Evolutionary conservation across 2,329 filamentous ascomycete species (phyloP).

Genomic region (Falciphora oryzae): DNA sequence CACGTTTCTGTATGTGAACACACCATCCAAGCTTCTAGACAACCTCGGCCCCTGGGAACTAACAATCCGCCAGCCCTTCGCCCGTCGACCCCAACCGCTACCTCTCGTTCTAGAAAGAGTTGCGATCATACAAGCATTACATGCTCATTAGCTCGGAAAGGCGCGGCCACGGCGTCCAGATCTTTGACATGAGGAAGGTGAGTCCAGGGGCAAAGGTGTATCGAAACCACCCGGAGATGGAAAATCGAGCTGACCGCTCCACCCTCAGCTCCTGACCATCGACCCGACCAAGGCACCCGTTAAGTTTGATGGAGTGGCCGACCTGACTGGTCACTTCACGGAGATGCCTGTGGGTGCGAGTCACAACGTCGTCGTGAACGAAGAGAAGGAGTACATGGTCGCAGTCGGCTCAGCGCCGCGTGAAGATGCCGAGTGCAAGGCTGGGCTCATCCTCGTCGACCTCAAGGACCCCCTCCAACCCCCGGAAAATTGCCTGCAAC

Average conservation of each 20-base stretch:
- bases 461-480: constrained; percentile 46
- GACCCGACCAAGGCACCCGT: no score
- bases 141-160: constrained; percentile 35
- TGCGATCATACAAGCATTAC: constrained; percentile 22
- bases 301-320: no score
- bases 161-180: constrained; percentile 49
- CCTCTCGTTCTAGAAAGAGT: constrained; percentile 35
- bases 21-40: no score
- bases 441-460: constrained; percentile 49
- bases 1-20: background rate
- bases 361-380: constrained; percentile 3
- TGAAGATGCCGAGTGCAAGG: background rate
- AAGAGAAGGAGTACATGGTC: constrained; percentile 32
- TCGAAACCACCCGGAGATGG: no score
- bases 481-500: constrained; percentile 47
- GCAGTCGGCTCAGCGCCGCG: constrained; percentile 35
- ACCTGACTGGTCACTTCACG: constrained; percentile 26
- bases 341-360: background rate
- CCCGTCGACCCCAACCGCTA: constrained; percentile 13
- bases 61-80: no score
- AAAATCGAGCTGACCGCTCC: no score
- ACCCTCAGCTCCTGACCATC: constrained; percentile 29
- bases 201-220: constrained; percentile 15
- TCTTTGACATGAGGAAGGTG: constrained; percentile 57
- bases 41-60: no score